Evolutionary conservation across 2,329 filamentous ascomycete species (phyloP).

Genomic region (Epichloe hybrida): DNA sequence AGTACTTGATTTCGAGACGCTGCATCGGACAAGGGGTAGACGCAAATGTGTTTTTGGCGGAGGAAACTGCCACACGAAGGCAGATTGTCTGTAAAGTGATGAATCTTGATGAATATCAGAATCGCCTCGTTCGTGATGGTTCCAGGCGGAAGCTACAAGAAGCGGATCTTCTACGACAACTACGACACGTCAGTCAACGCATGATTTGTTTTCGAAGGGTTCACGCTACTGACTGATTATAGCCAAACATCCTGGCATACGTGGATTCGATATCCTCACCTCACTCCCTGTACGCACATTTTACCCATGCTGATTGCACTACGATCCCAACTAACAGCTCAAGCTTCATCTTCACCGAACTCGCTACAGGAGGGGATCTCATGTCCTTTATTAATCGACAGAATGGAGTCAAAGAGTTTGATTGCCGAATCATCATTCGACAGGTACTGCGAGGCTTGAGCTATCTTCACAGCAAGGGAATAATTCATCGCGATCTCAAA

Average conservation of each 20-base stretch:
- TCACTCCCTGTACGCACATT: constrained; percentile 28
- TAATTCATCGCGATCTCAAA: constrained; percentile 41
- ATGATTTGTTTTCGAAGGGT: background rate
- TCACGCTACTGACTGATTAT: constrained; percentile 6
- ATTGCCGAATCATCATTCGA: constrained; percentile 30
- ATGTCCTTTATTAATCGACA: constrained; percentile 32
- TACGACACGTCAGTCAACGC: constrained; percentile 35
- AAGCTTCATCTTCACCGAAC: constrained; percentile 43
- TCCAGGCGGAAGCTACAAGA: constrained; percentile 31
- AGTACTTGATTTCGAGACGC: constrained; percentile 20
- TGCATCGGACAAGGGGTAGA: constrained; percentile 26
- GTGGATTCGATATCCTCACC: constrained; percentile 35
- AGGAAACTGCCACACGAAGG: constrained; percentile 34
- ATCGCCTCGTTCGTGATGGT: constrained; percentile 13
- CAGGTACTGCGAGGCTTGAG: constrained; percentile 32
- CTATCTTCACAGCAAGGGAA: constrained; percentile 35
- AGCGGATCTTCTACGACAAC: constrained; percentile 36
- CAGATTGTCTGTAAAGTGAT: constrained; percentile 61
- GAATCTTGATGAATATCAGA: constrained; percentile 26
- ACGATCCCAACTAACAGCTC: background rate
- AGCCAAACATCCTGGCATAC: constrained; percentile 43
- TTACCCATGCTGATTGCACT: background rate
- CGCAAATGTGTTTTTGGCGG: constrained; percentile 23
- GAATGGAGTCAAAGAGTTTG: constrained; percentile 20
- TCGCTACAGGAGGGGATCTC: constrained; percentile 41